Base-by-base conservation (phyloP, 1,284 basidiomycete species). In the Abortiporus biennis region DNA sequence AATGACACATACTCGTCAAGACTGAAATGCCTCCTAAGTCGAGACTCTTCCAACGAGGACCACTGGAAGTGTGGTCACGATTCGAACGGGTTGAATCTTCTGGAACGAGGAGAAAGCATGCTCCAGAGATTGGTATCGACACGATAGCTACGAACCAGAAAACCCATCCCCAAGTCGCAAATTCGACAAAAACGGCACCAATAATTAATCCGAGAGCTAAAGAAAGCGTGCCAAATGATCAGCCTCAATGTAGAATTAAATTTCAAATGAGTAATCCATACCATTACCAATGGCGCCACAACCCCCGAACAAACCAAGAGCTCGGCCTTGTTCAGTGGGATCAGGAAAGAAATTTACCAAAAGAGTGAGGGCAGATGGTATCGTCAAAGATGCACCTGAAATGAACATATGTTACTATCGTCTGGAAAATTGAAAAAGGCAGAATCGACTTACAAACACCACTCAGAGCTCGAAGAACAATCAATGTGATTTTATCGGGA, bases 321-420 rank as follows among this genome's bases (percentile, higher is more conserved):
- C 72, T 25, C 65, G 64, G 29, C 69, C 63, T 52, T 74, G 73
- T 48, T 68, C 63, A 2, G 46, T 44, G 3, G 69, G 63, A 17
- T 71, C 65, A 1, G 69, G 65, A 50, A 74, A 74, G 36, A 69
- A 54, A 21, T 61, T 61, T 9, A 74, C 68, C 20, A 75, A 59
- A 16, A 74, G 63, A 16, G 64, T 58, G 16, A 75, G 52, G 3
- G 73, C 66, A 6, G 72, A 74, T 1, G 73, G 72, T 39, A 74
- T 71, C 4, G 68, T 66, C 57, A 72, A 56, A 3, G 69, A 61
- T 15, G 64, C 67, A 5, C 62, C 70, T 68, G 5, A 44, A 33
- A 35, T 11, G n/a, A 34, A 6, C 37, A 16, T 31, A 23, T 24
- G 16, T 34, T 9, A 29, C 27, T 9, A 17, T n/a, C n/a, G n/a